Evolutionary conservation across 805 yeast genomes (phyloP).

Genomic region (Candida arabinofermentans): DNA sequence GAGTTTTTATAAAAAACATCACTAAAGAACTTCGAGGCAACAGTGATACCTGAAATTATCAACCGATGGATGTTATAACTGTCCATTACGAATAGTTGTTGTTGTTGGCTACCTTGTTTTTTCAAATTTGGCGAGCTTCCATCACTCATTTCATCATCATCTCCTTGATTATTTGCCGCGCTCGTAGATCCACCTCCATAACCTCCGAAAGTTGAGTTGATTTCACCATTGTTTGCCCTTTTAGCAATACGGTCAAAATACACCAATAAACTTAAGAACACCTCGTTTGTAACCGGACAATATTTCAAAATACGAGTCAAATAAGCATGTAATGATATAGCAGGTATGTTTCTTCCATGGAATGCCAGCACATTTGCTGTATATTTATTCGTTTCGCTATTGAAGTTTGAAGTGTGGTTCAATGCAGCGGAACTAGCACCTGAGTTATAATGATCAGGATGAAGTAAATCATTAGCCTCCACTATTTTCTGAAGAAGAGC

Average conservation of each 20-base stretch:
- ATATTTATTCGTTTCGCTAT: conserved; percentile 38
- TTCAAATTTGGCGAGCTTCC: conserved; percentile 9
- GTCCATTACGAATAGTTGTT: conserved; percentile 89
- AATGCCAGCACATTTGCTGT: conserved; percentile 78
- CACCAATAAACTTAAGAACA: conserved; percentile 81
- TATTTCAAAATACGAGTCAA: conserved; percentile 87
- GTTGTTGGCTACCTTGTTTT: conserved; percentile 14
- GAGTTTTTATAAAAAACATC: conserved; percentile 93
- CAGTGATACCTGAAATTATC: conserved; percentile 92
- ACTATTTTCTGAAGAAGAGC: conserved; percentile 81
- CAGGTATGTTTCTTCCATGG: conserved; percentile 95
- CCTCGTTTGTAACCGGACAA: conserved; percentile 98
- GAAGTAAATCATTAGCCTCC: conserved; percentile 82
- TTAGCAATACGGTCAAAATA: conserved; percentile 93
- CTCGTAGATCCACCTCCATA: not conserved
- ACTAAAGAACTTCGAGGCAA: conserved; percentile 89
- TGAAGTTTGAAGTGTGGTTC: conserved; percentile 8
- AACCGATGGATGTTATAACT: conserved; percentile 92
- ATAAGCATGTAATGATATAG: conserved; percentile 88
- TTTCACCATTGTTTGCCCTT: conserved; percentile 56
- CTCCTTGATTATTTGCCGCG: conserved; percentile 10
- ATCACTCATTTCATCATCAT: conserved; percentile 20
- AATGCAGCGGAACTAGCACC: conserved; percentile 22
- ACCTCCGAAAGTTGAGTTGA: conserved; percentile 21
- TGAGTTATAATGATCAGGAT: conserved; percentile 59